Evolutionary conservation across 1,139 yeast species (phyloP), one percentile per base, ranked within the genome.

Genomic region (Blastobotrys aristatus): DNA sequence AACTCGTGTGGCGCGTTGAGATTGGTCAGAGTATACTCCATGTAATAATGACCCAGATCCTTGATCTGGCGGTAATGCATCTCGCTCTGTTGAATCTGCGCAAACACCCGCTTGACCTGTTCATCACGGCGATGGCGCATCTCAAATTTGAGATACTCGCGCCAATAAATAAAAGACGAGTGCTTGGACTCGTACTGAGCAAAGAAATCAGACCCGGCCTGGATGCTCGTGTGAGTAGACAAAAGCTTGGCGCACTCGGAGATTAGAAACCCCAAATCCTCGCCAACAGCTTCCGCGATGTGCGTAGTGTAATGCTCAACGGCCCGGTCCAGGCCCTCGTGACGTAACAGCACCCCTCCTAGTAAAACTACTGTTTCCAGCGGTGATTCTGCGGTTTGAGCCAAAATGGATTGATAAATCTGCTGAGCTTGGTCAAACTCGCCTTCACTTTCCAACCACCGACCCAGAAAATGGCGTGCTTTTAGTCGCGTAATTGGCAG

Each of bases 401-500:
- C 59, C 22, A 67, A 52, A 3, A 65, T 53, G 10, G 58, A 45
- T 29, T 52, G 51, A 44, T 58, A 60, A 18, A 67, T 55, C 8
- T 53, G 56, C 36, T 56, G 49, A 1, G 72, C 69, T 3, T 54
- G 48, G 3, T 55, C 63, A 10, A 50, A 21, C 17, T 63, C 54
- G 5, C 64, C 66, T 22, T 45, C 55, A 2, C 61, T 46, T 47
- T 64, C 67, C 41, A 60, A 62, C 47, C 64, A 59, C 24, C 55
- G 53, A 2, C 70, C 71, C 47, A 56, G 65, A 4, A 57, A 56
- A 32, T 59, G 56, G 39, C 72, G 57, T 17, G 66, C 47, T n/a
- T 58, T 58, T 3, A 65, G 57, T 20, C 70, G 53, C 8, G 66
- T 64, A 16, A 64, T 51, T 4, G 72, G 71, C 7, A 60, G 47